phyloP scores from a whole-genome alignment of 805 yeast species.

The Candida quercuum region DNA sequence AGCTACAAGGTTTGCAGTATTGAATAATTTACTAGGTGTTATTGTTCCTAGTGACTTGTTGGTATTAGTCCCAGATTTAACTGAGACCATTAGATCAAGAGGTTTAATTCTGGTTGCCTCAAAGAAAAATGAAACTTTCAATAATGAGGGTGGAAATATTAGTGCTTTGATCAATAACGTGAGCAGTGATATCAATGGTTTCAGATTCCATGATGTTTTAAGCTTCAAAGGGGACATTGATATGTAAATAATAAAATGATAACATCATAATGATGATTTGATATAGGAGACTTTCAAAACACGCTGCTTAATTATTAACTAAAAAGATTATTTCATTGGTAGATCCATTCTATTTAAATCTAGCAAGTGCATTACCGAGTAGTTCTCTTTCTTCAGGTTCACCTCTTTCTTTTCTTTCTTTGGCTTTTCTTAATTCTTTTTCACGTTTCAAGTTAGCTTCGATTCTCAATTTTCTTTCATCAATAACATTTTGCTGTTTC shows the following conservation, averaged over 20 bases:
- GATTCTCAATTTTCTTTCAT: conserved; percentile 73
- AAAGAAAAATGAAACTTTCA: conserved; percentile 28
- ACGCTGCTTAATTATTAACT: background rate
- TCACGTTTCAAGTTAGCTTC: conserved; percentile 73
- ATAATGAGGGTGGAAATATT: conserved; percentile 4
- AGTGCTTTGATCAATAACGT: conserved; percentile 10
- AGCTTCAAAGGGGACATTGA: conserved; percentile 61
- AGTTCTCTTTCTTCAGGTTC: conserved; percentile 42
- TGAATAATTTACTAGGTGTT: conserved; percentile 81
- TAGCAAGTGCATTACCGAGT: conserved; percentile 35
- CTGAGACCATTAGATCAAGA: conserved; percentile 67
- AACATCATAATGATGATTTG: no score
- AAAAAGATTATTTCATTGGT: background rate
- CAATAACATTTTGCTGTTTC: conserved; percentile 79
- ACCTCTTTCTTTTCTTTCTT: conserved; percentile 39
- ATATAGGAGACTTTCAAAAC: no score
- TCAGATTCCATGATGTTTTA: conserved; percentile 56
- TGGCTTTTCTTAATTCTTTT: conserved; percentile 59
- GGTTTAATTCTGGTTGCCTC: conserved; percentile 84
- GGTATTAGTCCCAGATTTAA: conserved; percentile 66
- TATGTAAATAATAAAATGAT: conserved; percentile 32
- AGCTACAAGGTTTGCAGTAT: conserved; percentile 73
- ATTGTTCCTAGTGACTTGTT: conserved; percentile 70
- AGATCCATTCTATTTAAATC: conserved; percentile 30
- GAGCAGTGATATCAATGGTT: conserved; percentile 48